These are phyloP conservation scores for Penicillium capsulatum DNA, from an alignment of 2,329 filamentous ascomycete species.

Conservation along the genomic window DNA sequence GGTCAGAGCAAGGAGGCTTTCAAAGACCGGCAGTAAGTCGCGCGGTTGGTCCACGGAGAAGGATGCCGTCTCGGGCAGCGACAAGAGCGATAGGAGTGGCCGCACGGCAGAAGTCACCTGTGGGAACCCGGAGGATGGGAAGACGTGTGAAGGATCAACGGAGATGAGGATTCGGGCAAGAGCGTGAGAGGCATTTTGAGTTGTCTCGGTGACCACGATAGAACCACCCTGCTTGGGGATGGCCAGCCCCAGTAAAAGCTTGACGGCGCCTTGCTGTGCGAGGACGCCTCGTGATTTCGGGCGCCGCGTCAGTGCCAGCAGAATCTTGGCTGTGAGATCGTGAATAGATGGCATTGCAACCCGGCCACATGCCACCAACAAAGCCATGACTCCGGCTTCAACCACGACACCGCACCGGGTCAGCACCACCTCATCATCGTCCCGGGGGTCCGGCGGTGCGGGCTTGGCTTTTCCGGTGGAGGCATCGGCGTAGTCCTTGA, in stretches of 20 bases:
- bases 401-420: slow-evolving; percentile 74
- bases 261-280: slow-evolving; percentile 90
- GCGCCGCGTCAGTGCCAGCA: slow-evolving; percentile 73
- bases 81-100: slow-evolving; percentile 71
- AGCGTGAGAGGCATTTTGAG: slow-evolving; percentile 67
- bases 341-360: slow-evolving; percentile 65
- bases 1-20: slow-evolving; percentile 84
- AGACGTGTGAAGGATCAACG: slow-evolving; percentile 77
- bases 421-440: slow-evolving; percentile 71
- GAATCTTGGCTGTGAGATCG: slow-evolving; percentile 67
- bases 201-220: slow-evolving; percentile 35
- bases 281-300: slow-evolving; percentile 70
- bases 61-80: slow-evolving; percentile 58
- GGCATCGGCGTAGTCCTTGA: slow-evolving; percentile 91
- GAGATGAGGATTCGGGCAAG: slow-evolving; percentile 82
- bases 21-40: slow-evolving; percentile 84
- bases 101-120: slow-evolving; percentile 73
- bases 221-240: slow-evolving; percentile 40
- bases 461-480: slow-evolving; percentile 65
- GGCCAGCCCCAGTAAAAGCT: slow-evolving; percentile 71
- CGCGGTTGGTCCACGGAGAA: slow-evolving; percentile 51
- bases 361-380: slow-evolving; percentile 72
- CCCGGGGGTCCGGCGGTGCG: slow-evolving; percentile 57
- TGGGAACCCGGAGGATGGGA: slow-evolving; percentile 71
- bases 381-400: slow-evolving; percentile 69